Conservation (phyloP, 208 protist genomes). For the Leishmania tarentolae region DNA sequence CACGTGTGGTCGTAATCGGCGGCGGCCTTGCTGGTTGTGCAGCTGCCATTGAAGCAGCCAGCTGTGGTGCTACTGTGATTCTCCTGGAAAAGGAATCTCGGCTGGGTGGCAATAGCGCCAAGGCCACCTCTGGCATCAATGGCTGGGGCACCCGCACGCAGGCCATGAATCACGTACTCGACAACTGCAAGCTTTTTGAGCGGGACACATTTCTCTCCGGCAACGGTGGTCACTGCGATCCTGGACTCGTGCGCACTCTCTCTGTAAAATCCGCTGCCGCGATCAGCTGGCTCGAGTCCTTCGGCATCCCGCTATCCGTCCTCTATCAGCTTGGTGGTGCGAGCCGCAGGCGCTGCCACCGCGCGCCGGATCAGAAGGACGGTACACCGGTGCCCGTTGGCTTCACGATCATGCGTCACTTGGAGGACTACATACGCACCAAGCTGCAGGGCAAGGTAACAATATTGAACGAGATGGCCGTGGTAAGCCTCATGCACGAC, state of each 20-base stretch:
- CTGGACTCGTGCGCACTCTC: conserved; percentile 86
- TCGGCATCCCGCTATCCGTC: conserved; percentile 84
- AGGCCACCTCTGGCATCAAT: conserved; percentile 97
- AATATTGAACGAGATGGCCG: conserved; percentile 48
- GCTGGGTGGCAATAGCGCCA: conserved; percentile 95
- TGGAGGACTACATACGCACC: conserved; percentile 78
- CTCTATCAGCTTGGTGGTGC: conserved; percentile 93
- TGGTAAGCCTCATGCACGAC: conserved; percentile 44
- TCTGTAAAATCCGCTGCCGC: conserved; percentile 67
- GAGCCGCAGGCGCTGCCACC: conserved; percentile 84
- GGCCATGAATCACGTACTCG: conserved; percentile 64
- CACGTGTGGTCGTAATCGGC: conserved; percentile 83
- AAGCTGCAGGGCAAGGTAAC: conserved; percentile 49
- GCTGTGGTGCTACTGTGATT: conserved; percentile 83
- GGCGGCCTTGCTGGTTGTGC: conserved; percentile 84
- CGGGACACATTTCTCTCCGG: conserved; percentile 78
- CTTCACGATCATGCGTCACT: conserved; percentile 88
- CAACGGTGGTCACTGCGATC: conserved; percentile 64
- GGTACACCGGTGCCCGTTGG: conserved; percentile 88
- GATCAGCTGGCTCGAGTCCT: conserved; percentile 77
- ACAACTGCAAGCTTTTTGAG: conserved; percentile 79
- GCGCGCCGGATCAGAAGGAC: conserved; percentile 68
- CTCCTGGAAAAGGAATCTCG: conserved; percentile 92
- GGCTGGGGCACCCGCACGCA: conserved; percentile 89
- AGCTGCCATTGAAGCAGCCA: conserved; percentile 80